phyloP scores from a whole-genome alignment of 1,284 basidiomycete genomes.

The Cryptococcus sp. region DNA sequence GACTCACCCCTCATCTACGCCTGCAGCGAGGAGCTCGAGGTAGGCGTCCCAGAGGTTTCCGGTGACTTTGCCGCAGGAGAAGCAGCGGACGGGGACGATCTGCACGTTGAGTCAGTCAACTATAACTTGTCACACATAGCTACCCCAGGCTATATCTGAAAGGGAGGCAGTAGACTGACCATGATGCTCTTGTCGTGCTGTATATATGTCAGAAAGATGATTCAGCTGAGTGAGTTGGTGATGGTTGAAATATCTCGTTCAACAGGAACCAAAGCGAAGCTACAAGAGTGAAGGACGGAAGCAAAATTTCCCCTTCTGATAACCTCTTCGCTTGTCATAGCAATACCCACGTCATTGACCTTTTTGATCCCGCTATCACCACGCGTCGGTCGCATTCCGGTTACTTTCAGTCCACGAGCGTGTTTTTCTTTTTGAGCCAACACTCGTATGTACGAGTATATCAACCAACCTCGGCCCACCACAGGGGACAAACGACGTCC shows the following conservation, averaged over 20 bases:
- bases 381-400: too few relatives aligned
- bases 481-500: too few relatives aligned
- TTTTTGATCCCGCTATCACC: conserved; percentile 1
- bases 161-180: not conserved
- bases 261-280: not conserved
- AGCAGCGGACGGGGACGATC: conserved; percentile 59
- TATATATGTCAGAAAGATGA: too few relatives aligned
- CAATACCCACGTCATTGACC: conserved; percentile 9
- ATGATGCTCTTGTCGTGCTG: not conserved
- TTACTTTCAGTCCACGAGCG: too few relatives aligned
- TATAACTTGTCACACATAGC: too few relatives aligned
- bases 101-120: conserved; percentile 12
- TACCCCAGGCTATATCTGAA: too few relatives aligned
- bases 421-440: too few relatives aligned
- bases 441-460: not conserved
- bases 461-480: not conserved
- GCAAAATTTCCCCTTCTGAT: too few relatives aligned
- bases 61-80: conserved; percentile 90
- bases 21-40: conserved; percentile 73
- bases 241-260: not conserved
- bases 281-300: too few relatives aligned
- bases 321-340: too few relatives aligned
- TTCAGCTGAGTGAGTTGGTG: too few relatives aligned
- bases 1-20: conserved; percentile 80
- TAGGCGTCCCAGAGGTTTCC: conserved; percentile 91